These are phyloP conservation scores for Nicotiana tabacum DNA, from an alignment of 257 asterid species.

Conservation along the genomic window DNA sequence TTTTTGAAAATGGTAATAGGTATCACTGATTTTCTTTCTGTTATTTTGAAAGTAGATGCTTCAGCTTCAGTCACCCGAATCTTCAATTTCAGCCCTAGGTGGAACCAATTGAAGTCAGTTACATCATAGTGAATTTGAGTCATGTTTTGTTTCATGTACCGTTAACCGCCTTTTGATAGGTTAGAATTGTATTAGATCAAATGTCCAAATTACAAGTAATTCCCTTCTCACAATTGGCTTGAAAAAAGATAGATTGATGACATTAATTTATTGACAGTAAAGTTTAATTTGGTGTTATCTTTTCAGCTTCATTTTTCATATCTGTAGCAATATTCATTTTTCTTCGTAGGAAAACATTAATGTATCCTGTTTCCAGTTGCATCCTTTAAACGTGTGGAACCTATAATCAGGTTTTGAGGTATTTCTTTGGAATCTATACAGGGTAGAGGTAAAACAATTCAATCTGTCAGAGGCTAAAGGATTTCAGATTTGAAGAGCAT, in stretches of 20 bases:
- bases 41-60: neutral
- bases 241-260: neutral
- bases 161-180: neutral
- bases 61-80: neutral
- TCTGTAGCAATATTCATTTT: neutral
- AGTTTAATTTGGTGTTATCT: neutral
- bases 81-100: neutral
- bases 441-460: neutral
- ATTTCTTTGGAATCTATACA: neutral
- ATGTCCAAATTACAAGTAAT: neutral
- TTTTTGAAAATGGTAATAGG: no score
- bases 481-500: constrained; percentile 29
- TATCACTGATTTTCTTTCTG: neutral
- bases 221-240: neutral
- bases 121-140: neutral
- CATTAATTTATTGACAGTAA: neutral
- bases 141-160: neutral
- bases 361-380: neutral
- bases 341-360: neutral
- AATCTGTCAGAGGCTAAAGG: neutral
- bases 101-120: neutral
- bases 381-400: neutral
- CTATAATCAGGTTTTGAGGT: neutral
- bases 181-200: neutral
- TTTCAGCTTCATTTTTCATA: neutral